Evolutionary conservation across 2,329 filamentous ascomycete species (phyloP), one percentile per base, ranked within the genome.

Genomic region (Sarocladium strictum): DNA sequence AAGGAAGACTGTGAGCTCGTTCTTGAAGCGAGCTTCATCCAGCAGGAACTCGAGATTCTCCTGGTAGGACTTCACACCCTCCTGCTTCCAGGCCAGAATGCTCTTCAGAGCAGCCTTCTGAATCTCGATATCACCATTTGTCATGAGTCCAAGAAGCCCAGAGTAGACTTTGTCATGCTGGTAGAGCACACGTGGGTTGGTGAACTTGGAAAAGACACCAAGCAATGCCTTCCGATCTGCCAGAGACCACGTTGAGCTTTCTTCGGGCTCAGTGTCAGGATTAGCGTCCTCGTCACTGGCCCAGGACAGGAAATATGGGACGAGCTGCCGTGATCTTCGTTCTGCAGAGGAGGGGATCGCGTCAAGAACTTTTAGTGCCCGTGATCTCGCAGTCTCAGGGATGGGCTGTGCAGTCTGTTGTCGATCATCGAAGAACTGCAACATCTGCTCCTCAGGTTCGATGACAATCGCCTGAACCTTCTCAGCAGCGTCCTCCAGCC

Each of bases 1-100:
- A 53, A 99, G 80, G 59, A 99, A 87, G 3, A 94, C 84, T 0
- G 90, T 87, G n/a, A 99, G 79, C 66, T 97, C 93, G 64, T 97
- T 94, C 64, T 91, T 90, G 72, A 97, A 96, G 50, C 89, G 83
- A 23, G 89, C 85, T 58, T 97, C 94, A 60, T 99, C 94, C 9
- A 97, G 80, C 2, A 99, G 76, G 62, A 90, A 92, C 58, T 90
- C 80, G 23, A 99, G 72, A 61, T 92, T 90, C 61, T 97, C 91
- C 62, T 91, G 84, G 64, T 97, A 96, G 1, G 85, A 79, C 57
- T 79, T 80, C 51, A 99, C 76, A 9, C 80, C 84, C 2, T 86
- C 78, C 56, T 88, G 82, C 67, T 96, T 97, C 93, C 94, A 99
- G 0, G 90, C 83, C 53, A 97, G 77, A 7, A 99, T 81, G 9